A percentile compares a stretch with the other conserved stretches of the same genome.
These are phyloP conservation scores for Scalesia atractyloides DNA, from an alignment of 129 eudicot genomes.

Conservation along the genomic window DNA sequence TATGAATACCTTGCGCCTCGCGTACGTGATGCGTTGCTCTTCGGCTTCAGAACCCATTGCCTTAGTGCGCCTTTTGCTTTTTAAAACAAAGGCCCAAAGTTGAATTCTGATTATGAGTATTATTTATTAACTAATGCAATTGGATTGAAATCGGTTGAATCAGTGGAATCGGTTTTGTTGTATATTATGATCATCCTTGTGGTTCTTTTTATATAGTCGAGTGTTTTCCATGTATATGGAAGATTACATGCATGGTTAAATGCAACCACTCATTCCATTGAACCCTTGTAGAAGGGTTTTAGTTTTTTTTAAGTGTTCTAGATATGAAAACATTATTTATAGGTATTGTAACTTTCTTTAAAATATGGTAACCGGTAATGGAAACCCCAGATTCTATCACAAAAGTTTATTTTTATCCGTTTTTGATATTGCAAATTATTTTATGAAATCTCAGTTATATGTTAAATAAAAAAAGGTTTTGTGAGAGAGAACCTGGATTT, in stretches of 20 bases:
- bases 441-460: too few species aligned
- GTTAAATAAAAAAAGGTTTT: too few species aligned
- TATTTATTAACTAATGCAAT: background rate
- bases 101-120: background rate
- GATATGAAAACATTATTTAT: too few species aligned
- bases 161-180: background rate
- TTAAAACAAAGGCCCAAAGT: background rate
- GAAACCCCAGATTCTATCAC: too few species aligned
- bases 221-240: background rate
- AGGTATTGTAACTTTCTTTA: too few species aligned
- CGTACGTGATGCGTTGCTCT: too few species aligned
- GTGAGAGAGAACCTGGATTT: too few species aligned
- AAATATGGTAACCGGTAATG: too few species aligned
- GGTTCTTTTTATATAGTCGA: background rate
- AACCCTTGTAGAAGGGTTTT: background rate
- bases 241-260: background rate
- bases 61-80: too few species aligned
- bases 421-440: too few species aligned
- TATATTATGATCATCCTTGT: background rate
- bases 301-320: background rate
- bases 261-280: background rate
- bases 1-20: too few species aligned
- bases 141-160: background rate
- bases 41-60: too few species aligned
- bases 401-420: background rate